Base-by-base conservation (phyloP, 331 rosid species). In the Stylosanthes scabra region DNA sequence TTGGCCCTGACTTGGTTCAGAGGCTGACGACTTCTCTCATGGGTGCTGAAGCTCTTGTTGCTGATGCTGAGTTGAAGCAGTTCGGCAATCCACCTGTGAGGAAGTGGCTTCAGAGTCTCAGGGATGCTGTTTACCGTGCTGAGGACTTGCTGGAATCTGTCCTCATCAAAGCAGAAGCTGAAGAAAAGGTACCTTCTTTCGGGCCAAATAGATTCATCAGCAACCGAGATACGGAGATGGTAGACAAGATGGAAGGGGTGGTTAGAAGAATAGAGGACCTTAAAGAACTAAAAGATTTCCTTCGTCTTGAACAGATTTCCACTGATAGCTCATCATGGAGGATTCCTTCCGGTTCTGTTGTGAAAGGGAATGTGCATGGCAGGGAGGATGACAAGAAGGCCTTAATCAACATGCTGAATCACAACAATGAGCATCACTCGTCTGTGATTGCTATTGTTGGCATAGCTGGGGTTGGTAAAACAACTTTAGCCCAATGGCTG, bases 401-500 rank as follows among this genome's bases (percentile, higher is more conserved):
- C 2, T 51, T 8, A 3, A 6, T 49, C 12, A 27, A 60, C 8
- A 34, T 72, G 39, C 4, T 52, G 3, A 51, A 27, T 39, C 51
- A 46, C n/a, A 20, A 46, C 12, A 56, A 15, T 63, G 8, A 66
- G 3, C 6, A 20, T 1, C 42, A 44, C 1, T 3, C 74, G 11
- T 28, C 63, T 8, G 66, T 78, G 54, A 9, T 81, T 25, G 49
- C 88, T 1, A 71, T 84, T 56, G 54, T 49, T 4, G 54, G 54
- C 54, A 49, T 49, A 14, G 54, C 15, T 13, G 54, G 54, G 54
- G 60, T 56, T 8, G 60, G 60, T 27, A 56, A 52, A 78, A 83
- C 5, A 63, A 49, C 83, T 0, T 47, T 84, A 9, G 84, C 84
- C 25, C 83, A 68, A 59, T 44, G 58, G 11, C 51, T 63, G 3